phyloP scores from a whole-genome alignment of 768 basidiomycete species.

The Termitomyces eurrhizus region DNA sequence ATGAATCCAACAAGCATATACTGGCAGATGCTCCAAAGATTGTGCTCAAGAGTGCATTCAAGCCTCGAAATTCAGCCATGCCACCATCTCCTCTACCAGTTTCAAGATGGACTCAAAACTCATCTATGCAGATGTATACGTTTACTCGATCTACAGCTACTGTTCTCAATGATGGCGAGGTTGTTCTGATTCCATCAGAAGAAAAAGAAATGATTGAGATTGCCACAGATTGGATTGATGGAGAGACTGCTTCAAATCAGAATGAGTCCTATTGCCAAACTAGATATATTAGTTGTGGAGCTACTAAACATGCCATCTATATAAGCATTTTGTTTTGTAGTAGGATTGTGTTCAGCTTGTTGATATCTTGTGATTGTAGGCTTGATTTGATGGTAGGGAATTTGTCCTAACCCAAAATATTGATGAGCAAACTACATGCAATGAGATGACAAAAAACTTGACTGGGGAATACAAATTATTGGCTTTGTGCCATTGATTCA shows the following conservation, averaged over 20 bases:
- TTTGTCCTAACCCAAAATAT: conserved; percentile 18
- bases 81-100: too few species aligned
- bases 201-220: too few species aligned
- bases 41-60: conserved; percentile 1
- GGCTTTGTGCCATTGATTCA: conserved; percentile 7
- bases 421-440: conserved; percentile 1
- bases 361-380: neutral
- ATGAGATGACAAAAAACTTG: conserved; percentile 10
- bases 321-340: conserved; percentile 3
- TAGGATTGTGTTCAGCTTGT: neutral
- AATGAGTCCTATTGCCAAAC: neutral
- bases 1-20: too few species aligned
- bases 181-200: neutral
- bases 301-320: conserved; percentile 20
- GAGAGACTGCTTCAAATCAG: neutral
- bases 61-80: neutral
- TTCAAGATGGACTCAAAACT: neutral
- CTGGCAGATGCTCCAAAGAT: too few species aligned
- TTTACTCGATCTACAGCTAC: neutral
- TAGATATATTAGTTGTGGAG: conserved; percentile 17
- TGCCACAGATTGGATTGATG: neutral
- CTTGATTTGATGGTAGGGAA: conserved; percentile 12
- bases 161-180: neutral
- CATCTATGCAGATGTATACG: neutral
- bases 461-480: conserved; percentile 3